Percentiles rank a stretch among this genome's conserved stretches.
Evolutionary conservation across 306 rosid species (phyloP).

Genomic region (Cercis canadensis): DNA sequence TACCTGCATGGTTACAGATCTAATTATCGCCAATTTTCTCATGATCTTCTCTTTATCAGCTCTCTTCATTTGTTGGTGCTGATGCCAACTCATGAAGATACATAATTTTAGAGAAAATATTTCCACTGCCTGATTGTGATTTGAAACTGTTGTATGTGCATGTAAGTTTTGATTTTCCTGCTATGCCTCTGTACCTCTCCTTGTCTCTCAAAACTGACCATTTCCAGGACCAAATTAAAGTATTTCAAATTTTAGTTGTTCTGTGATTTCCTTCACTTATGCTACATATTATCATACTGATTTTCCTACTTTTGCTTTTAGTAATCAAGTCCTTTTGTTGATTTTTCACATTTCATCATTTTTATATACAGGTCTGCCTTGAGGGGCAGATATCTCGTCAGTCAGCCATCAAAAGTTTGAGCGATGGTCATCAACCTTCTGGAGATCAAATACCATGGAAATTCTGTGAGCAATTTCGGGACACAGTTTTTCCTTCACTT

Average conservation of each 20-base stretch:
- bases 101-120: background rate
- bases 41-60: background rate
- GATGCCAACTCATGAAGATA: too few species aligned
- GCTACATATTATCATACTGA: background rate
- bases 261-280: too few species aligned
- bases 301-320: slow-evolving; percentile 21
- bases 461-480: slow-evolving; percentile 92
- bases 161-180: slow-evolving; percentile 6
- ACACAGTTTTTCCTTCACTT: slow-evolving; percentile 80
- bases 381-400: slow-evolving; percentile 91
- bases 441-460: slow-evolving; percentile 99
- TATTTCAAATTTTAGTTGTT: background rate
- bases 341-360: slow-evolving; percentile 6
- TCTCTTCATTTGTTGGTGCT: too few species aligned
- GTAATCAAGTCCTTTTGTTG: slow-evolving; percentile 24
- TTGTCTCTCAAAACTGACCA: background rate
- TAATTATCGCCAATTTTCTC: slow-evolving; percentile 18
- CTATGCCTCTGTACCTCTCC: background rate
- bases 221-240: too few species aligned
- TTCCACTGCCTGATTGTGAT: slow-evolving; percentile 6
- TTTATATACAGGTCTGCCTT: slow-evolving; percentile 67
- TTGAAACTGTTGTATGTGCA: background rate
- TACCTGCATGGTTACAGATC: slow-evolving; percentile 21
- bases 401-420: slow-evolving; percentile 78
- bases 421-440: slow-evolving; percentile 79